Evolutionary conservation across 2,329 filamentous ascomycete genomes (phyloP), one percentile per base, ranked within the genome.

Genomic region (Ustilaginoidea virens): DNA sequence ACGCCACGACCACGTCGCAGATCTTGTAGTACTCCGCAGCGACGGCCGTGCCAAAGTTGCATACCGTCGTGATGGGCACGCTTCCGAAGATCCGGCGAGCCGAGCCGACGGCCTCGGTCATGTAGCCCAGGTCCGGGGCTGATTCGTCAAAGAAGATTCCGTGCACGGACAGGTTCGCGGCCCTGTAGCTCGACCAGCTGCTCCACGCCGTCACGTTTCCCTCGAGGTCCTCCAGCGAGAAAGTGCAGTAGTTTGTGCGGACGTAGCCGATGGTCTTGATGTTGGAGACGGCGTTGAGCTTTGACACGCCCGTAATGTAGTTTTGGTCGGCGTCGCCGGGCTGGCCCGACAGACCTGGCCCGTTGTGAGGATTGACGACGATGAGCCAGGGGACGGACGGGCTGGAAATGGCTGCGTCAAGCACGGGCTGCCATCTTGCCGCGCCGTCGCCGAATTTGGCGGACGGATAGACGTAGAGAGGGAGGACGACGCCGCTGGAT

Each of bases 61-160:
- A 44, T 9, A 42, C 26, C 3, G 32, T 33, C 2, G 34, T 42
- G 15, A 41, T 33, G 3, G 26, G n/a, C n/a, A n/a, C n/a, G n/a
- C n/a, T n/a, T 16, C 7, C 27, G 10, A 7, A 15, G 17, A 14
- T 39, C 39, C 1, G 30, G 16, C 3, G 28, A 15, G 42, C 31
- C 25, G 33, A 38, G 0, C 27, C 27, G 5, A 39, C 34, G 3
- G 37, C 37, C 14, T 41, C 34, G 2, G 28, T 35, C 18, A 44
- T 33, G 27, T 43, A 42, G 1, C 30, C 20, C 20, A 34, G 31
- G 22, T 40, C 17, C 4, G 20, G 11, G 9, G 30, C 29, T 3
- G 33, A 28, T 22, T 44, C 41, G 23, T 43, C 41, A 11, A 44
- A 37, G 30, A 43, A 45, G 21, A 44, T 34, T 21, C 42, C 41